A percentile compares a stretch with the other conserved stretches of the same genome.
Evolutionary conservation across 306 rosid genomes (phyloP).

Genomic region (Lablab purpureus): DNA sequence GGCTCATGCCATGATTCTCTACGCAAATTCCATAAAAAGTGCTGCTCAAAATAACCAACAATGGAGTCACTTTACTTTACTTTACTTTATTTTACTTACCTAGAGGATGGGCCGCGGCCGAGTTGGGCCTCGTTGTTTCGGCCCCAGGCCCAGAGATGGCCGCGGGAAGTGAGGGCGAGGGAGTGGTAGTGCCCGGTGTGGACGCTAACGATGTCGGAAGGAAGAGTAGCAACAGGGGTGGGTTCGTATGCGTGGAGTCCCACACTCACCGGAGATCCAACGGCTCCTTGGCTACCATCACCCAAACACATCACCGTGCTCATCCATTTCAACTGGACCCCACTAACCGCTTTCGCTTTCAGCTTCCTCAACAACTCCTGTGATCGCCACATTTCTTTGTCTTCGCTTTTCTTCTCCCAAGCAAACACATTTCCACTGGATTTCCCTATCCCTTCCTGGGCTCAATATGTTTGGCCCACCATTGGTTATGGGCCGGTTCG

Average conservation of each 20-base stretch:
- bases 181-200: slow-evolving; percentile 91
- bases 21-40: background rate
- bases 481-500: slow-evolving; percentile 18
- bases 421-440: background rate
- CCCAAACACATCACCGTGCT: slow-evolving; percentile 89
- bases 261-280: slow-evolving; percentile 74
- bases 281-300: slow-evolving; percentile 85
- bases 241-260: slow-evolving; percentile 82
- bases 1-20: slow-evolving; percentile 89
- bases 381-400: slow-evolving; percentile 52
- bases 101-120: slow-evolving; percentile 68
- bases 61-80: no score
- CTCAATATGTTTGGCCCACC: background rate
- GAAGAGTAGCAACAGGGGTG: slow-evolving; percentile 60
- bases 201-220: slow-evolving; percentile 61
- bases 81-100: slow-evolving; percentile 37
- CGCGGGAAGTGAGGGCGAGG: slow-evolving; percentile 69
- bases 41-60: no score
- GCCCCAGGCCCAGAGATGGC: slow-evolving; percentile 92
- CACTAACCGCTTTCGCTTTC: slow-evolving; percentile 15
- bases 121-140: slow-evolving; percentile 88
- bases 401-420: background rate
- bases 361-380: slow-evolving; percentile 5
- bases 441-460: background rate
- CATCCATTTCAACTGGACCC: slow-evolving; percentile 55